Evolutionary conservation across 192 early-diverging fungal species (phyloP), one percentile per base, ranked within the genome.

Genomic region (Blastocladiella britannica): DNA sequence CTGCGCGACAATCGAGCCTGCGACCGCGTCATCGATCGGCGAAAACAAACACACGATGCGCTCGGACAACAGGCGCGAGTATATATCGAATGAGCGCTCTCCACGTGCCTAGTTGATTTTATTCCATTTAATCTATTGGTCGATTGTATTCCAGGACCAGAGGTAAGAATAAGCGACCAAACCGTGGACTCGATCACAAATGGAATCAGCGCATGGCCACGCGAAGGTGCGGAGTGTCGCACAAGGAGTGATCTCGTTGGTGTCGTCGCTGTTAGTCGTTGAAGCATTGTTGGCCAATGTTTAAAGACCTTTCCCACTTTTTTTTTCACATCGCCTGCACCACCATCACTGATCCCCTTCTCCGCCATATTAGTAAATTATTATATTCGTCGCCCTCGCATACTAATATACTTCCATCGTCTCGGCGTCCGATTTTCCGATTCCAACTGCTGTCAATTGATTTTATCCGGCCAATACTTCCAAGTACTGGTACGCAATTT

Each of bases 1-100:
- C 65, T 94, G 91, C 2, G 94, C 94, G 5, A 95, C 86, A n/a
- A 95, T 78, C 4, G 93, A 73, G 0, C 92, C 78, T 0, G 92
- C 82, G 18, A 83, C 68, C 12, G 73, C 65, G 63, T 98, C 94
- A 63, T 90, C 78, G 6, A 91, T 78, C 77, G 75, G 78, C 7
- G 91, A 92, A 66, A 91, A 91, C n/a, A 98, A 77, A 70, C 90
- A 89, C 6, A 98, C 74, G 55, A 98, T 98, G 31, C 94, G 81
- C 60, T 98, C 94, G 62, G 92, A 92, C 56, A 98, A 73, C 31
- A 98, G 67, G 5, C 94, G 81, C 30, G 94, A 98, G 68, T 87
- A 98, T 52, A 98, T 98, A 59, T 98, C 94, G 67, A 87, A 98
- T 24, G 89, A 89, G 5, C 91, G 82, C 68, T 98, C 94, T 4